Conservation (phyloP, 495 filamentous ascomycete genomes). For the Penicillium psychrofluorescens region DNA sequence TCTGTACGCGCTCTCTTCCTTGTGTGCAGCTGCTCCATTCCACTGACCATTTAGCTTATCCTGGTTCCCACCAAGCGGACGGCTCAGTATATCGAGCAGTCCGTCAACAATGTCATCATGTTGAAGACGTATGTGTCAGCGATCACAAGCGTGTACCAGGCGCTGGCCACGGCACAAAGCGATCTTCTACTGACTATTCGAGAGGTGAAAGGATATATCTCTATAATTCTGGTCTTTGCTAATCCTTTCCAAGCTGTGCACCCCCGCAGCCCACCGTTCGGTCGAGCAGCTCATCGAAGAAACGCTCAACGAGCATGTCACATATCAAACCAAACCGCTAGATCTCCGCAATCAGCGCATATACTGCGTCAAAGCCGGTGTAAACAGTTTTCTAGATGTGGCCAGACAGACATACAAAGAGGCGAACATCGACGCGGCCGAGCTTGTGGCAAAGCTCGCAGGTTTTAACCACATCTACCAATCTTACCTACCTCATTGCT, state of each 20-base stretch:
- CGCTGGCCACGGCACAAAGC: constrained; percentile 57
- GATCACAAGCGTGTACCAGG: constrained; percentile 60
- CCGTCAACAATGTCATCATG: constrained; percentile 79
- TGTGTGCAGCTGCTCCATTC: neutral
- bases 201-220: constrained; percentile 31
- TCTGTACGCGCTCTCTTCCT: constrained; percentile 7
- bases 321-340: constrained; percentile 70
- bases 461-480: constrained; percentile 19
- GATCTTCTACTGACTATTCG: constrained; percentile 58
- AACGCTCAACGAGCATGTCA: constrained; percentile 75
- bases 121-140: constrained; percentile 73
- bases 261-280: constrained; percentile 47
- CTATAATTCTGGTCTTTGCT: neutral
- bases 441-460: constrained; percentile 59
- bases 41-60: constrained; percentile 49
- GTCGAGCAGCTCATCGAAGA: constrained; percentile 58
- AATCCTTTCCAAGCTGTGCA: constrained; percentile 46
- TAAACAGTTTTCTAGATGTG: constrained; percentile 82
- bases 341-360: constrained; percentile 88
- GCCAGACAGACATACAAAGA: constrained; percentile 84
- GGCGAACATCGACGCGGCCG: constrained; percentile 65
- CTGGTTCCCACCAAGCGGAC: constrained; percentile 57
- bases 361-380: constrained; percentile 84
- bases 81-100: constrained; percentile 64
- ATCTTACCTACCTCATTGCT: constrained; percentile 4